Evolutionary conservation across 2,329 filamentous ascomycete species (phyloP).

Genomic region (Ophiosphaerella narmari): DNA sequence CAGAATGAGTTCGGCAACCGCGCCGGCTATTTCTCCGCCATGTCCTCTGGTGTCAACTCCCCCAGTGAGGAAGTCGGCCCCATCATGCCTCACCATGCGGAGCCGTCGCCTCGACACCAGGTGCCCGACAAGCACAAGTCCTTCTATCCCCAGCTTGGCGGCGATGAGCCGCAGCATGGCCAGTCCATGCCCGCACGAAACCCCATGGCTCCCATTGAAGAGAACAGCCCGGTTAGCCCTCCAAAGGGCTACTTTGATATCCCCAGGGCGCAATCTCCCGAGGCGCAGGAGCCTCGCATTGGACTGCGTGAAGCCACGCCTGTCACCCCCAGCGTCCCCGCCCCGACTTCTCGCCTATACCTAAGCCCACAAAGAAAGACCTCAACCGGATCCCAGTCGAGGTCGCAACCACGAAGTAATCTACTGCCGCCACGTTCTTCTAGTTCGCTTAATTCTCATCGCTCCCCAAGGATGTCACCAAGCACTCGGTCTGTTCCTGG

Average conservation of each 20-base stretch:
- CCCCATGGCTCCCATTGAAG: constrained; percentile 42
- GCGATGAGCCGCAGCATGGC: constrained; percentile 33
- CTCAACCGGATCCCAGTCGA: constrained; percentile 44
- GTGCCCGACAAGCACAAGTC: constrained; percentile 42
- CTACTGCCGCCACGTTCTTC: constrained; percentile 50
- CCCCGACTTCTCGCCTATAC: constrained; percentile 39
- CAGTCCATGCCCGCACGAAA: constrained; percentile 36
- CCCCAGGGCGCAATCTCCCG: constrained; percentile 52
- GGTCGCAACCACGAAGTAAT: constrained; percentile 30
- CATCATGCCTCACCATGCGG: constrained; percentile 29
- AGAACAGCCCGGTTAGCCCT: constrained; percentile 30
- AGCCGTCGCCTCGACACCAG: constrained; percentile 35
- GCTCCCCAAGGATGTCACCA: constrained; percentile 45
- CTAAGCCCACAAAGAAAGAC: constrained; percentile 44
- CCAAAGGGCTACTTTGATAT: constrained; percentile 52
- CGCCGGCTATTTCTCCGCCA: constrained; percentile 79
- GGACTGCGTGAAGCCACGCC: constrained; percentile 51
- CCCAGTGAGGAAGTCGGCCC: constrained; percentile 54
- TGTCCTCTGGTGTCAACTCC: constrained; percentile 62
- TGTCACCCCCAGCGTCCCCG: constrained; percentile 41
- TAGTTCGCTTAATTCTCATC: constrained; percentile 32
- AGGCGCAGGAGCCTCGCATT: constrained; percentile 49
- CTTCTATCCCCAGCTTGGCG: constrained; percentile 41
- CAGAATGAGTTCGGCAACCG: constrained; percentile 79
- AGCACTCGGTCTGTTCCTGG: constrained; percentile 52